Percentiles rank a stretch among this genome's conserved stretches.
Conservation (phyloP, 495 filamentous ascomycete species). For the Ascodesmis nigricans region DNA sequence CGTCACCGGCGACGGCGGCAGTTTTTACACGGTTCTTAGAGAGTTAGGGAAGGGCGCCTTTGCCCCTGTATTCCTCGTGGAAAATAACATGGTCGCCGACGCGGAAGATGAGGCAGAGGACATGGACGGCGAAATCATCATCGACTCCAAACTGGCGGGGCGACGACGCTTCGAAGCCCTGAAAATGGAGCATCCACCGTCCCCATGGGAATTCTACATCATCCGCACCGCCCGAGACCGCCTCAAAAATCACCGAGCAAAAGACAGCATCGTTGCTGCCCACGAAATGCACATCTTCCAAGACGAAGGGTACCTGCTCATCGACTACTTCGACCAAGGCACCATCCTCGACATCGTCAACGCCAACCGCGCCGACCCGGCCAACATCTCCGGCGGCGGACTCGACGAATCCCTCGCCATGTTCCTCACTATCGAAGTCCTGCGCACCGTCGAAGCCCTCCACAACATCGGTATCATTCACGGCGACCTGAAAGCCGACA, state of each 20-base stretch:
- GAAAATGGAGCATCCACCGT: slow-evolving; percentile 74
- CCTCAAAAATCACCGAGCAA: slow-evolving; percentile 42
- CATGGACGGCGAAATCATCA: slow-evolving; percentile 7
- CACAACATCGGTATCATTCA: slow-evolving; percentile 65
- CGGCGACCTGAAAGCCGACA: slow-evolving; percentile 88
- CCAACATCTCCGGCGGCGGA: slow-evolving; percentile 31
- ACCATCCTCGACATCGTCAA: slow-evolving; percentile 88
- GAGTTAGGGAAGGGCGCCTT: slow-evolving; percentile 86
- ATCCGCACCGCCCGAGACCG: slow-evolving; percentile 60
- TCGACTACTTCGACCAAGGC: slow-evolving; percentile 74
- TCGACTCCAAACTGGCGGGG: slow-evolving; percentile 5
- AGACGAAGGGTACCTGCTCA: slow-evolving; percentile 66
- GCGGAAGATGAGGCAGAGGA: slow-evolving; percentile 26
- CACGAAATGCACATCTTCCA: slow-evolving; percentile 74
- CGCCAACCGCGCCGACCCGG: slow-evolving; percentile 43
- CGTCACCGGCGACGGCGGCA: slow-evolving; percentile 30
- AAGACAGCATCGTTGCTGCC: slow-evolving; percentile 52
- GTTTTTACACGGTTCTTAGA: slow-evolving; percentile 53
- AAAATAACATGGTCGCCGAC: slow-evolving; percentile 34
- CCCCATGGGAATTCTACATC: slow-evolving; percentile 91
- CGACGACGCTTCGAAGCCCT: slow-evolving; percentile 45
- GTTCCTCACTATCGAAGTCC: slow-evolving; percentile 83
- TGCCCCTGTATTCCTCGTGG: slow-evolving; percentile 78
- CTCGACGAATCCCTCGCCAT: slow-evolving; percentile 79
- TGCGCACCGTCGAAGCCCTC: slow-evolving; percentile 72